Evolutionary conservation across 2,329 filamentous ascomycete genomes (phyloP).

Genomic region (Chaetothyriales sp.): DNA sequence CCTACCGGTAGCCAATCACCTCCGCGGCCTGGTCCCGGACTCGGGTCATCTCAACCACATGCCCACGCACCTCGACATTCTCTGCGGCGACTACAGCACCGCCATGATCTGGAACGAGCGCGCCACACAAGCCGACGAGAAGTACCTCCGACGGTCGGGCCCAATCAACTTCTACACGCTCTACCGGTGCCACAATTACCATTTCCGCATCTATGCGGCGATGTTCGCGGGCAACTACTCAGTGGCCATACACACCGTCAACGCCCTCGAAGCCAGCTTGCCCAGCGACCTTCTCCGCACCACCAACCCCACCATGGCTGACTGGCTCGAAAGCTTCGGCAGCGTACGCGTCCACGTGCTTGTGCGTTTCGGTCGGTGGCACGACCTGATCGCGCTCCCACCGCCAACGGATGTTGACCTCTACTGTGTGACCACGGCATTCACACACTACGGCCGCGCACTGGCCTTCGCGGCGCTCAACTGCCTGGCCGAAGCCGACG

Average conservation of each 20-base stretch:
- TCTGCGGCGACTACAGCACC: constrained; percentile 55
- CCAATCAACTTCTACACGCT: constrained; percentile 61
- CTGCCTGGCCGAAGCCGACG: constrained; percentile 40
- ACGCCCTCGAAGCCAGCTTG: constrained; percentile 47
- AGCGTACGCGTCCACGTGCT: constrained; percentile 55
- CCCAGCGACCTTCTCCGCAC: constrained; percentile 51
- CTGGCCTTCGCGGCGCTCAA: constrained; percentile 51
- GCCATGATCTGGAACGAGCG: constrained; percentile 54
- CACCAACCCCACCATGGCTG: constrained; percentile 59
- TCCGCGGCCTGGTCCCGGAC: constrained; percentile 54
- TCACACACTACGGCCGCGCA: constrained; percentile 54
- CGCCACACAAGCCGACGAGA: constrained; percentile 55
- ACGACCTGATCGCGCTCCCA: constrained; percentile 45
- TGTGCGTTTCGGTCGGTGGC: constrained; percentile 61
- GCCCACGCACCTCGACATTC: constrained; percentile 63
- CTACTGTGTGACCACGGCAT: constrained; percentile 57
- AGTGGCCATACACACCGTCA: constrained; percentile 48
- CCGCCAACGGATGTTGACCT: constrained; percentile 46
- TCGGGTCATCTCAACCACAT: constrained; percentile 61
- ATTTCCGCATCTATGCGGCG: constrained; percentile 62
- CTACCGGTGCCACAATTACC: constrained; percentile 61
- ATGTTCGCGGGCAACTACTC: constrained; percentile 59
- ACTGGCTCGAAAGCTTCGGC: constrained; percentile 62
- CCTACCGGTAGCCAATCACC: constrained; percentile 44
- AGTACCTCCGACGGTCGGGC: constrained; percentile 47